A percentile compares a stretch with the other conserved stretches of the same genome.
Evolutionary conservation across 345 rosid genomes (phyloP).

Genomic region (Psidium guajava): DNA sequence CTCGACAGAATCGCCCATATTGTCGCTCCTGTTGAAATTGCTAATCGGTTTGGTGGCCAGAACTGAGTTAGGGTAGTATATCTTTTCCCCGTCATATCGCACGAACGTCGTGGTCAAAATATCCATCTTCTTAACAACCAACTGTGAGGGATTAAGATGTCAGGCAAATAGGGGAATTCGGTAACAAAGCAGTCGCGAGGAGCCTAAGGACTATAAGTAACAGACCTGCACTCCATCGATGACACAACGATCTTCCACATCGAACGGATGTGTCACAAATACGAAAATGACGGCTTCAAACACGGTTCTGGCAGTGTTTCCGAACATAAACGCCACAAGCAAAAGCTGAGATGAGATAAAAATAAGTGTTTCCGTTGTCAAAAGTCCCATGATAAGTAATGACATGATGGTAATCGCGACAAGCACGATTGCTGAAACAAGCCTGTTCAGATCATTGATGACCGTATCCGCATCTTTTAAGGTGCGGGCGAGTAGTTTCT

Average conservation of each 20-base stretch:
- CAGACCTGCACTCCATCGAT: constrained; percentile 62
- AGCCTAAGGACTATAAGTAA: neutral
- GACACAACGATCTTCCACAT: constrained; percentile 70
- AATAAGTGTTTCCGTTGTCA: constrained; percentile 34
- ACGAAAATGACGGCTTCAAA: constrained; percentile 69
- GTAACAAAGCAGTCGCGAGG: neutral
- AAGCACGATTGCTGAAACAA: constrained; percentile 23
- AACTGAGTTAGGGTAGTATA: constrained; percentile 50
- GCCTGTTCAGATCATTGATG: constrained; percentile 49
- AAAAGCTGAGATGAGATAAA: constrained; percentile 50
- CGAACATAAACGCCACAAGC: constrained; percentile 38
- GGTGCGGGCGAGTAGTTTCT: constrained; percentile 41
- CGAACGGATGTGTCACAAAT: constrained; percentile 73
- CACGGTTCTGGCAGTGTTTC: constrained; percentile 43
- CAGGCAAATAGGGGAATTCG: neutral
- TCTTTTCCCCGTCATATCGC: constrained; percentile 63
- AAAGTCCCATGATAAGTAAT: constrained; percentile 44
- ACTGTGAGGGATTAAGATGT: constrained; percentile 21
- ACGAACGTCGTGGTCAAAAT: constrained; percentile 55
- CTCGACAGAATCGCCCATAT: constrained; percentile 65
- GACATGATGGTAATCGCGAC: constrained; percentile 24
- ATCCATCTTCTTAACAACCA: constrained; percentile 79
- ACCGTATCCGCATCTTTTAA: constrained; percentile 57
- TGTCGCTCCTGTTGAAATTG: constrained; percentile 65
- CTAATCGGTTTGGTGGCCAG: constrained; percentile 48